Conservation (phyloP, 768 basidiomycete species). For the Piloderma croceum region DNA sequence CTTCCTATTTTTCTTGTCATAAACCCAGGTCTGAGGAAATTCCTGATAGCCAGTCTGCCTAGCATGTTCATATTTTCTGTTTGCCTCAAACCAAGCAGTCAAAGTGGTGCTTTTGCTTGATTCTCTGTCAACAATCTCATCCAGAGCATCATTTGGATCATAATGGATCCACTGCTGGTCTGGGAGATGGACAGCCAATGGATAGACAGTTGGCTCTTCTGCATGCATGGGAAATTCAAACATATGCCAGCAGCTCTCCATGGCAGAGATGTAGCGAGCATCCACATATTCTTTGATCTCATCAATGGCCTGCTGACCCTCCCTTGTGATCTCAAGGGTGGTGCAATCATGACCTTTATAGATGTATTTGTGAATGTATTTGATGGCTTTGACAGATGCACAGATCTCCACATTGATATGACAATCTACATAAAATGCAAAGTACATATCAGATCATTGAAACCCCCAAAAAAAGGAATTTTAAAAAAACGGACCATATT, state of each 20-base stretch:
- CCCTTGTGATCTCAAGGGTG: constrained; percentile 32
- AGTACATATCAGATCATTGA: no score
- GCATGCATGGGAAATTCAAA: constrained; percentile 28
- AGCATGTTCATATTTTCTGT: constrained; percentile 8
- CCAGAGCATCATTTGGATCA: no score
- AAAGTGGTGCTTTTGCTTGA: constrained; percentile 30
- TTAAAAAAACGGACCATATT: no score
- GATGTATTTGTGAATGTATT: no score
- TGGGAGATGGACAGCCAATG: constrained; percentile 33
- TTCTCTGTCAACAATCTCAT: constrained; percentile 22
- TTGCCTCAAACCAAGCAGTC: constrained; percentile 20
- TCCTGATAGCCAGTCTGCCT: constrained; percentile 30
- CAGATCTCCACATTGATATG: constrained; percentile 49
- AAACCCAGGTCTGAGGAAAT: constrained; percentile 30
- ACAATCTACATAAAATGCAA: no score
- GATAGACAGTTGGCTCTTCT: constrained; percentile 28
- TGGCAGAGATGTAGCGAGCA: constrained; percentile 32
- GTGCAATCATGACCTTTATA: no score
- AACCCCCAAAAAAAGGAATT: no score
- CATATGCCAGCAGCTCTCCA: no score
- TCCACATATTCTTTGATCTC: constrained; percentile 33
- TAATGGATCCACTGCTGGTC: constrained; percentile 33
- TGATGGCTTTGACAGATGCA: no score
- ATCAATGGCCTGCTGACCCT: constrained; percentile 23
- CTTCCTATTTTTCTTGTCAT: constrained; percentile 9